Evolutionary conservation across 2,329 filamentous ascomycete genomes (phyloP), one percentile per base, ranked within the genome.

Genomic region (Exophiala alcalophila): DNA sequence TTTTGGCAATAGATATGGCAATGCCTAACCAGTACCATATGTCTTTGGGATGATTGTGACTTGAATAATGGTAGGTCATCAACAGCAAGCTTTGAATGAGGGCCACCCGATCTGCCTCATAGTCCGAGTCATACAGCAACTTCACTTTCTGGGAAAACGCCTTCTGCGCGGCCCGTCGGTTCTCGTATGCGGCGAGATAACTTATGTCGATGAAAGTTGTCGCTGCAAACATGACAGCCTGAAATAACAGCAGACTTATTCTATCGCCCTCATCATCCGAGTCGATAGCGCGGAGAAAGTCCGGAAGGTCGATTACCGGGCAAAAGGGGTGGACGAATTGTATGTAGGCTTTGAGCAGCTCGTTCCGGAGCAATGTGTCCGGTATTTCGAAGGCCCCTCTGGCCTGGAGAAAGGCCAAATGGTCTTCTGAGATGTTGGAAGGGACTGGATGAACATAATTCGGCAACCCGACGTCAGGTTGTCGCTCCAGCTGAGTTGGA

Each of bases 11-110:
- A 8, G 89, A 94, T 44, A 94, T 86, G 27, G 89, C 90, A 21
- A 95, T 86, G n/a, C 90, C 90, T 86, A 95, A 94, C 90, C 90
- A 96, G 62, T 96, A 89, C 86, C 90, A 95, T 30, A 89, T 95
- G 63, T 96, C 90, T 64, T 96, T 96, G 62, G 94, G 87, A 62
- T 96, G 90, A 65, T 95, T 88, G 0, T 89, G 89, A 4, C 88
- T 94, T 66, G 95, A 89, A 63, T 95, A 96, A 84, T 90, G 96
- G 63, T 94, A 94, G 3, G 89, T 94, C 84, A 96, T 89, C 44
- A 96, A 74, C n/a, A 96, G 73, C 15, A 95, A 73, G 3, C 86
- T 84, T 65, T 96, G 91, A 10, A 95, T 86, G 15, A 95, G 76
- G 14, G 88, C 80, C 45, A 95, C 82, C 37, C 88, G 84, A 62